These are phyloP conservation scores for Alternaria metachromatica DNA, from an alignment of 2,329 filamentous ascomycete genomes.

Conservation along the genomic window DNA sequence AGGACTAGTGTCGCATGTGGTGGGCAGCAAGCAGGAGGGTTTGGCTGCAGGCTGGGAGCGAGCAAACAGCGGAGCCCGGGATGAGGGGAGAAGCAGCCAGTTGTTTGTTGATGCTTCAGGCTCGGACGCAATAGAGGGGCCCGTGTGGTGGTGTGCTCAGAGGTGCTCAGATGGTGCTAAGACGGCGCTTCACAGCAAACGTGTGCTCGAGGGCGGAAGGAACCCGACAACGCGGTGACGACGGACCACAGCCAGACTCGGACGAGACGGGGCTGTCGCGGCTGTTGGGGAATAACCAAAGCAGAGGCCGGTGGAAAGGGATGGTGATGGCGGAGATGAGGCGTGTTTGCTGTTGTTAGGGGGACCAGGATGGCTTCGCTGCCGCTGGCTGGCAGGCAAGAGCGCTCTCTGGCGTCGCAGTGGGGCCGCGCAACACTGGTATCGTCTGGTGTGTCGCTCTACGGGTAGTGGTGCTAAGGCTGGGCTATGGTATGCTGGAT, in stretches of 20 bases:
- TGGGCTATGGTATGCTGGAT: slow-evolving; percentile 32
- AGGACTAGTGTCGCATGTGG: slow-evolving; percentile 44
- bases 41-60: slow-evolving; percentile 13
- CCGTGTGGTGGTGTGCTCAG: slow-evolving; percentile 17
- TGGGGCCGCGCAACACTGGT: slow-evolving; percentile 19
- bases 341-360: slow-evolving; percentile 43
- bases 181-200: slow-evolving; percentile 17
- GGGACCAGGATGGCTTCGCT: slow-evolving; percentile 26
- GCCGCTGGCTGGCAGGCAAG: slow-evolving; percentile 12
- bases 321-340: slow-evolving; percentile 38
- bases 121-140: slow-evolving; percentile 7
- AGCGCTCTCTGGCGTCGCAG: slow-evolving; percentile 12
- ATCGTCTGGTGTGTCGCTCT: neutral
- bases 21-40: slow-evolving; percentile 21
- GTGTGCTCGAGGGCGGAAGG: slow-evolving; percentile 19
- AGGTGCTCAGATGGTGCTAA: neutral
- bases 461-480: slow-evolving; percentile 13
- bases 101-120: neutral
- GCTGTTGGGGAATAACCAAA: slow-evolving; percentile 6
- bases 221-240: slow-evolving; percentile 18
- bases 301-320: slow-evolving; percentile 18
- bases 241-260: slow-evolving; percentile 15
- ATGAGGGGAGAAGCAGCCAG: neutral
- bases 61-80: slow-evolving; percentile 17
- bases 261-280: neutral